Evolutionary conservation across 441 rosid species (phyloP), one percentile per base, ranked within the genome.

Genomic region (Omphalea diandra): DNA sequence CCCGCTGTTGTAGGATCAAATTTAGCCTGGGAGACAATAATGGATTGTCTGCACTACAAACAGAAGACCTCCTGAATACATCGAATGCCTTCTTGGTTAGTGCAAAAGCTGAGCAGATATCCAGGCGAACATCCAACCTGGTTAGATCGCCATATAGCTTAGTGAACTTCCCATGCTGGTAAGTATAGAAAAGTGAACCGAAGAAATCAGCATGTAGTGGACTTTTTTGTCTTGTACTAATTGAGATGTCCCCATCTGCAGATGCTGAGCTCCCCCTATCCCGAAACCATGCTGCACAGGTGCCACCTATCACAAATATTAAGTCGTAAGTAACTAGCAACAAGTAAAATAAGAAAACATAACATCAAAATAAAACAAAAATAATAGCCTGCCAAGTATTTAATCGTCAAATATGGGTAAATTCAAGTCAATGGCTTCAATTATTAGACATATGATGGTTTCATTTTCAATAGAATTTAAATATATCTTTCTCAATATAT

Each of bases 1-100:
- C 96, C 96, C 88, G 96, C 67, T 93, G 98, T 70, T 89, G 97
- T 70, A 93, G 81, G 65, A 87, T 87, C 69, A 89, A 79, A 79
- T 82, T 88, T 47, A 90, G 82, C 78, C 80, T 89, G 7, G 97
- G 98, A 68, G 88, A 85, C 55, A 87, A 80, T 44, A 78, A 53
- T 14, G 84, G 70, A 27, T 75, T 72, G 46, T 80, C 82, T 53
- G 77, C 76, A 46, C 54, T 74, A 62, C 74, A 68, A 26, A 38
- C 79, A 41, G 91, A 77, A 65, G 84, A 74, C 62, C 65, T 72
- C 70, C 68, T 73, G 33, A 86, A 68, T 41, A 71, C 53, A 43
- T 83, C 78, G 66, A 81, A 80, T 68, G 83, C 70, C 70, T 72
- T 81, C 79, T 76, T 80, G 53, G 84, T 83, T 57, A 93, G 67